Evolutionary conservation across 495 filamentous ascomycete species (phyloP).

Genomic region (Usnea hakonensis): DNA sequence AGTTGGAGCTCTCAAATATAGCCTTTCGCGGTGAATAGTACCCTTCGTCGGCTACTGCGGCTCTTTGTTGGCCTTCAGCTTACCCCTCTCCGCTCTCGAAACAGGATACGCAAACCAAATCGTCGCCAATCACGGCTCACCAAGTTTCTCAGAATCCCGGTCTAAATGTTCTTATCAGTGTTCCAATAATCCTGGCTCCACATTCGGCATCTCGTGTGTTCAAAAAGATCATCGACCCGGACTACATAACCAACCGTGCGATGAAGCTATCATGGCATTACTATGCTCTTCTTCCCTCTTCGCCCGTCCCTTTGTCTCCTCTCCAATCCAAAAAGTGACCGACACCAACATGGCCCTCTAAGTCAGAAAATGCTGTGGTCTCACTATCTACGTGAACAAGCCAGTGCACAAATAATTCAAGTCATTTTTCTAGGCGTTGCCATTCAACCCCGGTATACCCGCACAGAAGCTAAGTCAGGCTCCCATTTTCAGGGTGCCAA

Average conservation of each 20-base stretch:
- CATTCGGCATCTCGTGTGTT: conserved; percentile 61
- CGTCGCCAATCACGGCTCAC: conserved; percentile 61
- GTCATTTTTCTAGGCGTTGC: conserved; percentile 57
- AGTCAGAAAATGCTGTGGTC: conserved; percentile 34
- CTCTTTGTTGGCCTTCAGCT: conserved; percentile 61
- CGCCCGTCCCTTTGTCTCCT: conserved; percentile 56
- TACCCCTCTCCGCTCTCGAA: conserved; percentile 62
- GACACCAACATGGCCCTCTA: conserved; percentile 64
- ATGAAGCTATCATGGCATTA: conserved; percentile 69
- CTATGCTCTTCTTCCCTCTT: conserved; percentile 59
- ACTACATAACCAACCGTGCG: conserved; percentile 51
- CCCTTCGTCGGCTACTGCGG: conserved; percentile 66
- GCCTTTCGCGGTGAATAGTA: conserved; percentile 48
- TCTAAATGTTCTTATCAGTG: conserved; percentile 59
- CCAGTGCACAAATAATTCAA: conserved; percentile 56
- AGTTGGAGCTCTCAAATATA: conserved; percentile 55
- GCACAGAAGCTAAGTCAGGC: conserved; percentile 52
- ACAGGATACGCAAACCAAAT: conserved; percentile 67
- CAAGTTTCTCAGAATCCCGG: conserved; percentile 59
- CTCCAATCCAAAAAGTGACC: conserved; percentile 62
- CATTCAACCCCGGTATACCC: conserved; percentile 66
- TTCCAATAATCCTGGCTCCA: conserved; percentile 56
- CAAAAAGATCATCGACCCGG: conserved; percentile 50
- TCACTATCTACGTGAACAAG: conserved; percentile 37
- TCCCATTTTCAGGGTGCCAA: conserved; percentile 39